Evolutionary conservation across 73 alveolate species (phyloP).

Genomic region (Stentor coeruleus): DNA sequence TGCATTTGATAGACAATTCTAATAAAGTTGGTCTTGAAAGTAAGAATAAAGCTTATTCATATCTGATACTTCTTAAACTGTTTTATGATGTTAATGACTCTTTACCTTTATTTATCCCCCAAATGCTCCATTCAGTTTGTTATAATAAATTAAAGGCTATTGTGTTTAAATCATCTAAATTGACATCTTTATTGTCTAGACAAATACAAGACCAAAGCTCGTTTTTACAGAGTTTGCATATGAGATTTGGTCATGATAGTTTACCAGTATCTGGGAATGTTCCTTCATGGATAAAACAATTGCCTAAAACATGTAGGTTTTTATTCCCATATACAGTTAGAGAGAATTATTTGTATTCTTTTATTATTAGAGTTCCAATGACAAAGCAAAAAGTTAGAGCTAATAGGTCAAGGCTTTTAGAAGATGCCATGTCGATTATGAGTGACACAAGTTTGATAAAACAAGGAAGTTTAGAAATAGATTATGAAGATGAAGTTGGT

Average conservation of each 20-base stretch:
- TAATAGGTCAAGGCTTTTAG: background rate
- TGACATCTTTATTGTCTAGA: background rate
- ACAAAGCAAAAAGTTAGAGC: background rate
- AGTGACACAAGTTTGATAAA: background rate
- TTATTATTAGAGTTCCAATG: background rate
- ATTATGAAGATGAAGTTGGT: conserved; percentile 26
- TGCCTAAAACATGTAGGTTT: background rate
- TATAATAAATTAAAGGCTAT: background rate
- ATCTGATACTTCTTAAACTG: background rate
- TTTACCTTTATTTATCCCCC: background rate
- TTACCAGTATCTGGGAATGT: background rate
- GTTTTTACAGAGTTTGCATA: background rate
- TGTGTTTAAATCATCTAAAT: background rate
- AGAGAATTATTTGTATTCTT: background rate
- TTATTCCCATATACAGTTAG: conserved; percentile 14
- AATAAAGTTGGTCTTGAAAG: background rate
- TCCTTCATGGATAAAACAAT: background rate
- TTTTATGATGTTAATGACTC: background rate
- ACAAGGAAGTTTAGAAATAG: conserved; percentile 23
- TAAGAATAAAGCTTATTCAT: background rate
- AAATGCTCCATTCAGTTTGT: background rate
- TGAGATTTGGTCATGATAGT: background rate
- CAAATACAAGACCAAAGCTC: conserved; percentile 8
- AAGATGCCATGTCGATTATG: background rate
- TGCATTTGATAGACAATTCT: background rate